phyloP scores from a whole-genome alignment of 805 yeast genomes.

The Candida xiaguanensis region DNA sequence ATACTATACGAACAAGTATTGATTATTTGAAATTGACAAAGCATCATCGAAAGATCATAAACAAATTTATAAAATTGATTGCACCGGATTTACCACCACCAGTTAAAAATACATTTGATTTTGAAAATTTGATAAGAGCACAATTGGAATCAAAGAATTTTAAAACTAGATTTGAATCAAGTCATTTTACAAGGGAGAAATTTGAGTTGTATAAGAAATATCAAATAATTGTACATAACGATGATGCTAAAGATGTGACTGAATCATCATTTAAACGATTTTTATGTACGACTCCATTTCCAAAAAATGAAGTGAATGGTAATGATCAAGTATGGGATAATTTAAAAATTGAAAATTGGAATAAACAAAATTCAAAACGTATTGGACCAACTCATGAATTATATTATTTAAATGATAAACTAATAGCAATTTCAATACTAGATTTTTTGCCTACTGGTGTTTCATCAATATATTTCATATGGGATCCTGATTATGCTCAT shows the following conservation, averaged over 20 bases:
- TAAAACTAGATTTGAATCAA: constrained; percentile 49
- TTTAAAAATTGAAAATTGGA: constrained; percentile 37
- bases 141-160: constrained; percentile 35
- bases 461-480: constrained; percentile 82
- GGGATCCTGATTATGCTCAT: constrained; percentile 76
- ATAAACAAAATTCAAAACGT: constrained; percentile 9
- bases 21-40: constrained; percentile 48
- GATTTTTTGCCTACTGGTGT: constrained; percentile 75
- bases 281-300: constrained; percentile 67
- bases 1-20: constrained; percentile 66
- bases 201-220: constrained; percentile 61
- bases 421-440: constrained; percentile 72
- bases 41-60: constrained; percentile 63
- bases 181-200: constrained; percentile 54
- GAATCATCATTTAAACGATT: constrained; percentile 55
- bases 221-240: constrained; percentile 69
- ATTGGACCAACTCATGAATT: constrained; percentile 76
- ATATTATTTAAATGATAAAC: constrained; percentile 58
- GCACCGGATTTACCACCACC: constrained; percentile 12
- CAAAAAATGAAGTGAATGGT: constrained; percentile 21
- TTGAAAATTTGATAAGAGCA: constrained; percentile 33
- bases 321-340: constrained; percentile 18
- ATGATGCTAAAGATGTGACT: constrained; percentile 44
- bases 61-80: constrained; percentile 50
- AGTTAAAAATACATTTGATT: constrained; percentile 16